Evolutionary conservation across 257 asterid species (phyloP).

Genomic region (Nicotiana undulata): DNA sequence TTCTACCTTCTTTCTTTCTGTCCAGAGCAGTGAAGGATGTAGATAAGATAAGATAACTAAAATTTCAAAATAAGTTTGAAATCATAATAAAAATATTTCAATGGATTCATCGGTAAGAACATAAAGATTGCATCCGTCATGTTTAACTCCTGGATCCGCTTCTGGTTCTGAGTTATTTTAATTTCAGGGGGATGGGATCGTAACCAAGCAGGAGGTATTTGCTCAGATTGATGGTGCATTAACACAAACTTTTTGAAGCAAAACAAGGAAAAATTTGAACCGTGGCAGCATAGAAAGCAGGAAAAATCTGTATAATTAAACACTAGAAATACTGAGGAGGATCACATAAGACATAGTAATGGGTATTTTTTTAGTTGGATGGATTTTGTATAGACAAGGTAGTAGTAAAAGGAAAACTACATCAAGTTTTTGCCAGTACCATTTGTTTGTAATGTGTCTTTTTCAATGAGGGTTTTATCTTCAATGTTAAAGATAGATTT

Average conservation of each 20-base stretch:
- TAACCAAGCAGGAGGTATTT: conserved; percentile 28
- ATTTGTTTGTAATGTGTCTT: too few relatives aligned
- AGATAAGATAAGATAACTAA: too few relatives aligned
- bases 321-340: neutral
- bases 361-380: neutral
- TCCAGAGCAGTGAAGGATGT: too few relatives aligned
- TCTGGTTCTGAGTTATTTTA: neutral
- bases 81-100: too few relatives aligned
- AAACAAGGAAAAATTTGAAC: conserved; percentile 15
- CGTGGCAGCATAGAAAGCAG: conserved; percentile 9
- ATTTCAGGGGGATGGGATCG: conserved; percentile 32
- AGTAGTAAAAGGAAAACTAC: too few relatives aligned
- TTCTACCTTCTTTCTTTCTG: neutral
- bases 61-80: too few relatives aligned
- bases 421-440: too few relatives aligned
- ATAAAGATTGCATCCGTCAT: too few relatives aligned
- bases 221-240: conserved; percentile 29
- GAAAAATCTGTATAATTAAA: neutral
- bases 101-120: too few relatives aligned
- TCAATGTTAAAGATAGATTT: too few relatives aligned
- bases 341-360: neutral
- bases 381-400: neutral
- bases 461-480: too few relatives aligned
- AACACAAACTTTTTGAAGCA: conserved; percentile 16
- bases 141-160: too few relatives aligned